These are phyloP conservation scores for Hippophae gyantsensis DNA, from an alignment of 306 rosid genomes.

Conservation along the genomic window DNA sequence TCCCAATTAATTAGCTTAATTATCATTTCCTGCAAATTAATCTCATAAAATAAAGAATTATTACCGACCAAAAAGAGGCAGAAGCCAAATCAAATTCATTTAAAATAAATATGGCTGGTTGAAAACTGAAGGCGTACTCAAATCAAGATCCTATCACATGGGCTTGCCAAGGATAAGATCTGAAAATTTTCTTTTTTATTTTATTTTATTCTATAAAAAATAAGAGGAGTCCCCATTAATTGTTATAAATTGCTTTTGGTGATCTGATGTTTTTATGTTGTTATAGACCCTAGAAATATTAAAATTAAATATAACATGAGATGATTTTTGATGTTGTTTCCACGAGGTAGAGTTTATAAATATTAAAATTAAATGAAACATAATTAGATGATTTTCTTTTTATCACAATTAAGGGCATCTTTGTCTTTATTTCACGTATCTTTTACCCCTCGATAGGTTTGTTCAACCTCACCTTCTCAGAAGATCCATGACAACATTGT, in stretches of 20 bases:
- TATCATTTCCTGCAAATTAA: constrained; percentile 5
- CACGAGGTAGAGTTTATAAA: constrained; percentile 9
- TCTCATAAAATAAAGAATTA: constrained; percentile 12
- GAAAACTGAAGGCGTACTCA: constrained; percentile 14
- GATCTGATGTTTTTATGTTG: constrained; percentile 18
- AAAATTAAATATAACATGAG: not conserved
- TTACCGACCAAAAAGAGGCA: constrained; percentile 33
- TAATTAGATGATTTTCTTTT: too few relatives aligned
- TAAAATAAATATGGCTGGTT: too few relatives aligned
- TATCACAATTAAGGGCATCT: not conserved
- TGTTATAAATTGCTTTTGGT: not conserved
- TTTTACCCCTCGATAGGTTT: constrained; percentile 13
- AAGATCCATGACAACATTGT: constrained; percentile 19
- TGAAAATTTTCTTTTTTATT: not conserved
- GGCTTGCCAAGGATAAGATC: constrained; percentile 35
- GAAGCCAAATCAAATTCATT: constrained; percentile 1
- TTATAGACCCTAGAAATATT: not conserved
- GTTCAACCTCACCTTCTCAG: constrained; percentile 18
- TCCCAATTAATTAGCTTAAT: constrained; percentile 12
- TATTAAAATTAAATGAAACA: not conserved
- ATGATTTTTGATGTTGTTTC: not conserved
- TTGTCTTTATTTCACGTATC: constrained; percentile 11
- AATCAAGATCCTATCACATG: constrained; percentile 41
- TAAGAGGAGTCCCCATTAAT: not conserved
- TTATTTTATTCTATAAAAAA: not conserved